These are phyloP conservation scores for Wakefieldia striispora DNA, from an alignment of 768 basidiomycete genomes.

Conservation along the genomic window DNA sequence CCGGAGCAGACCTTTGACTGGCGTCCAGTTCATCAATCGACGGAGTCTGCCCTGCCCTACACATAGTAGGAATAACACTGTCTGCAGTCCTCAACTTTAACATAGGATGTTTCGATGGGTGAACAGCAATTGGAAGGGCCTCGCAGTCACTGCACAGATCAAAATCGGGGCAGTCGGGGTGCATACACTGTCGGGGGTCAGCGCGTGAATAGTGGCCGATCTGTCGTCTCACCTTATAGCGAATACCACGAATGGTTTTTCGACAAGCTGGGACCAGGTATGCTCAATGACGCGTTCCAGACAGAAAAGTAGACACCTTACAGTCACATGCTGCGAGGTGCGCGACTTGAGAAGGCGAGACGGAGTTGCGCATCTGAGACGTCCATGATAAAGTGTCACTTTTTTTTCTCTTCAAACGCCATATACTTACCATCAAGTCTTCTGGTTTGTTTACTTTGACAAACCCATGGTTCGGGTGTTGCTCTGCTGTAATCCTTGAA, in stretches of 20 bases:
- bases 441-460: conserved; percentile 53
- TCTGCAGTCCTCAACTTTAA: conserved; percentile 65
- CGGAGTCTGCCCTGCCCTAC: conserved; percentile 24
- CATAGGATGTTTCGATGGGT: conserved; percentile 68
- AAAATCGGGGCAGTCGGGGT: conserved; percentile 72
- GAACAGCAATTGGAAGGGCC: conserved; percentile 72
- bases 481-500: conserved; percentile 59
- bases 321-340: conserved; percentile 67
- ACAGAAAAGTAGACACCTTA: conserved; percentile 9
- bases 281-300: not conserved
- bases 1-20: not conserved
- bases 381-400: not conserved
- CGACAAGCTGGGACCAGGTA: conserved; percentile 38
- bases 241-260: conserved; percentile 53
- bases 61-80: conserved; percentile 46
- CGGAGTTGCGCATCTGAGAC: conserved; percentile 30
- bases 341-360: conserved; percentile 15
- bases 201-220: not conserved
- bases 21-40: not conserved
- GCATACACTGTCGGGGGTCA: conserved; percentile 64
- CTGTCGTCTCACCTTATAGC: conserved; percentile 61
- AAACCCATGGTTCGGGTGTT: conserved; percentile 78
- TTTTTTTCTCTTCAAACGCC: not conserved
- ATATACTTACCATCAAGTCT: conserved; percentile 55
- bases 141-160: conserved; percentile 82